Evolutionary conservation across 2,329 filamentous ascomycete genomes (phyloP), one percentile per base, ranked within the genome.

Genomic region (Colletotrichum destructivum): DNA sequence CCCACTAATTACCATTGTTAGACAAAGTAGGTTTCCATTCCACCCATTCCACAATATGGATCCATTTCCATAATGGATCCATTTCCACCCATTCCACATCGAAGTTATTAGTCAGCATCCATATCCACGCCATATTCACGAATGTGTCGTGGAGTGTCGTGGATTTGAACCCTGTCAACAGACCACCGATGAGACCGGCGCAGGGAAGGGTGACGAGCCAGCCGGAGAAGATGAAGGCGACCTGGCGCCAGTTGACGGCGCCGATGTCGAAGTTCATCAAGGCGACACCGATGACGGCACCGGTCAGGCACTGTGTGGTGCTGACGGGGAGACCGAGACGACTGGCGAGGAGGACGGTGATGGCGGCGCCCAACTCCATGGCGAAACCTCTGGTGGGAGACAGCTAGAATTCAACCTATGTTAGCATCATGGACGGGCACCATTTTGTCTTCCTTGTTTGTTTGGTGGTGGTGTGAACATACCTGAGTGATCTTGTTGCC

Each of bases 401-500:
- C 16, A 54, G 12, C 51, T 54, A 35, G 11, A 54, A 9, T 1
- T 31, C 31, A 31, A 31, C 31, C 2, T 0, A 23, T 13, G 46
- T 62, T 42, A 62, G 46, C 15, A 4, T 26, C 35, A 3, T 8
- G 35, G 2, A n/a, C 26, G 18, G 6, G 5, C 15, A 26, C 5
- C 0, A n/a, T n/a, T 3, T 26, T 26, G 23, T 26, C 23, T 26
- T 26, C 23, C 23, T 26, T 26, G 11, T 23, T 49, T 51, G 21
- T 15, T 79, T 3, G 82, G 82, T 0, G 76, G 79, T 26, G 26
- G 26, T 26, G 70, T n/a, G n/a, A 9, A n/a, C 15, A 3, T 54
- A 82, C 76, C 72, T 82, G 79, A 0, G 82, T 84, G 74, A 84
- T 79, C 71, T 80, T 80, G 76, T 84, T 84, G 18, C 83, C 83